Base-by-base conservation (phyloP, 1,139 yeast species). In the Yamadazyma blattariae region DNA sequence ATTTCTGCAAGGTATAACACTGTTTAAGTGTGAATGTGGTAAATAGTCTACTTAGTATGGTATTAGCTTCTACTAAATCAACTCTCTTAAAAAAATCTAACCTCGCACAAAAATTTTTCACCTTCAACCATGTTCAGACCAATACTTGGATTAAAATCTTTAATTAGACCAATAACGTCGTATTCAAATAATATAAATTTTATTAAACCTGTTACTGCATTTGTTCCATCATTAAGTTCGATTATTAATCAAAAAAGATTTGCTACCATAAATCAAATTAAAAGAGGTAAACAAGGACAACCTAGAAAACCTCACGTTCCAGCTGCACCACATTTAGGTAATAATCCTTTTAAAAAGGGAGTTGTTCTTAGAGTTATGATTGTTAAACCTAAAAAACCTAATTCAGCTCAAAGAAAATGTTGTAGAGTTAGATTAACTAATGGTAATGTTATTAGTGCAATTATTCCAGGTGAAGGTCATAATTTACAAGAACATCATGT, bases 401-500 rank as follows among this genome's bases (percentile, higher is more conserved):
- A 94, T 66, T 92, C 97, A 32, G 97, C 99, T 13, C 92, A 89
- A 64, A 78, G 99, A 65, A 94, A 94, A 61, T 96, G 95, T 37
- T 89, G 95, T 48, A 83, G 97, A 69, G 98, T 94, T 20, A 77
- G 96, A 61, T 73, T 94, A 43, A 79, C 95, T 14, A 92, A 87
- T 53, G 98, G 98, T 23, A 83, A 82, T 48, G 82, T 86, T 34
- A 77, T 92, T 14, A 82, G 95, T 35, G 96, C 97, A 3, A 89
- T 90, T 59, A 92, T 94, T 41, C 97, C 97, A 10, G 99, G 99
- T 38, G 97, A 92, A 57, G 98, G 99, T 17, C 98, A 94, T 62
- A 92, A 92, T 55, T 92, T 95, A 28, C 97, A 92, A 66, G 99
- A 94, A 63, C 99, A 94, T 65, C 88, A 95, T 55, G 95, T 92